phyloP scores from a whole-genome alignment of 75 land plant genomes.

The Pinus tabuliformis region DNA sequence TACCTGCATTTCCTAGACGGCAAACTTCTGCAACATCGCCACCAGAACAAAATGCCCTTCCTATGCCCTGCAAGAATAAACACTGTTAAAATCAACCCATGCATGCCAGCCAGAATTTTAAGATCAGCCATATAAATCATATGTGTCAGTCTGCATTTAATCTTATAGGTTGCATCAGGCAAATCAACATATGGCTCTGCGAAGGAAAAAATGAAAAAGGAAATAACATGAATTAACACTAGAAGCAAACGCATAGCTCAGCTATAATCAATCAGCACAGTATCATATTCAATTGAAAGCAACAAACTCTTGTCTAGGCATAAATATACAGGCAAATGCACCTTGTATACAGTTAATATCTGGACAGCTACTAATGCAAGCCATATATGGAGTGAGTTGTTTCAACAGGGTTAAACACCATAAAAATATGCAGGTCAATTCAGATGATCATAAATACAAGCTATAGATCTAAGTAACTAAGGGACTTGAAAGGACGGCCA shows the following conservation, averaged over 20 bases:
- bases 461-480: not conserved
- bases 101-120: not conserved
- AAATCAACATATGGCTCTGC: not conserved
- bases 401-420: not conserved
- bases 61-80: constrained; percentile 50
- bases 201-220: not conserved
- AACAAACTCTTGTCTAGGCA: not conserved
- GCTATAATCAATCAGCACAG: not conserved
- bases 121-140: not conserved
- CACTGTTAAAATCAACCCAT: not conserved
- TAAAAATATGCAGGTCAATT: not conserved
- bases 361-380: not conserved
- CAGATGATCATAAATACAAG: not conserved
- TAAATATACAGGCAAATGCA: not conserved
- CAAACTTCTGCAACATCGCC: constrained; percentile 81
- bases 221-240: not conserved
- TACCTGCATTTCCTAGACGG: constrained; percentile 44
- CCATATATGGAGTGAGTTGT: not conserved
- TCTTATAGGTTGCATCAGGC: not conserved
- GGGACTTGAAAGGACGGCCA: not conserved
- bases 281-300: not conserved
- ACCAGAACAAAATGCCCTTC: constrained; percentile 89
- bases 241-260: not conserved
- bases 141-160: not conserved
- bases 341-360: not conserved